phyloP scores from a whole-genome alignment of 2,329 filamentous ascomycete genomes.

The Aspergillus sp. region DNA sequence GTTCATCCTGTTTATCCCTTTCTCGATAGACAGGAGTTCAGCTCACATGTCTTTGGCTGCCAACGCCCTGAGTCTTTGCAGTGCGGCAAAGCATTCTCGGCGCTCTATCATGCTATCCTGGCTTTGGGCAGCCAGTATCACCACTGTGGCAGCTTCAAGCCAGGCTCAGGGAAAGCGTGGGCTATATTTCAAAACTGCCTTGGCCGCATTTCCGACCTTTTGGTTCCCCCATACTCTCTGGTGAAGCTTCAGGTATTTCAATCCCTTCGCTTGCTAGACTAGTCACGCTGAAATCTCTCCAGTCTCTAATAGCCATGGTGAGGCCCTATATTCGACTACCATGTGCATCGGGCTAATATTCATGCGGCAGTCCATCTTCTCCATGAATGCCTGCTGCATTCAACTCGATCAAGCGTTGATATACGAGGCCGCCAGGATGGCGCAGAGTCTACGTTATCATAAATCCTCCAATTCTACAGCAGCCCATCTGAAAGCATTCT shows the following conservation, averaged over 20 bases:
- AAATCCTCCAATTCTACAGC: conserved; percentile 10
- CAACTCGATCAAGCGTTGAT: conserved; percentile 25
- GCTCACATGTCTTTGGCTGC: conserved; percentile 33
- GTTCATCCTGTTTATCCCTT: conserved; percentile 35
- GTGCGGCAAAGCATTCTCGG: conserved; percentile 40
- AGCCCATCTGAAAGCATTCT: conserved; percentile 26
- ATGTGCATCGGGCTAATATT: too few species aligned
- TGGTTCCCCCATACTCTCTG: conserved; percentile 16
- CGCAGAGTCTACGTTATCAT: conserved; percentile 21
- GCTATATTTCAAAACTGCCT: conserved; percentile 10
- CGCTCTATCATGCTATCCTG: conserved; percentile 29
- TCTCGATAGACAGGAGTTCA: conserved; percentile 27
- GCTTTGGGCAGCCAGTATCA: conserved; percentile 30
- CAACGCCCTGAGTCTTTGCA: conserved; percentile 43
- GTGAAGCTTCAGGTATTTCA: conserved; percentile 11
- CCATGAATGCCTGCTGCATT: conserved; percentile 25
- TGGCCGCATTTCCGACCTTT: conserved; percentile 15
- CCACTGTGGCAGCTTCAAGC: conserved; percentile 28
- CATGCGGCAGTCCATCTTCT: conserved; percentile 26
- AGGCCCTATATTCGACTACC: background rate
- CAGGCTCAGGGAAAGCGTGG: conserved; percentile 31
- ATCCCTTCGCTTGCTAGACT: background rate
- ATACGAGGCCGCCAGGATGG: conserved; percentile 28
- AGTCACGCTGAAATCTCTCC: background rate
- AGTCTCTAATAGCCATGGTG: conserved; percentile 21